These are phyloP conservation scores for Corchorus capsularis DNA, from an alignment of 345 rosid genomes.

Conservation along the genomic window DNA sequence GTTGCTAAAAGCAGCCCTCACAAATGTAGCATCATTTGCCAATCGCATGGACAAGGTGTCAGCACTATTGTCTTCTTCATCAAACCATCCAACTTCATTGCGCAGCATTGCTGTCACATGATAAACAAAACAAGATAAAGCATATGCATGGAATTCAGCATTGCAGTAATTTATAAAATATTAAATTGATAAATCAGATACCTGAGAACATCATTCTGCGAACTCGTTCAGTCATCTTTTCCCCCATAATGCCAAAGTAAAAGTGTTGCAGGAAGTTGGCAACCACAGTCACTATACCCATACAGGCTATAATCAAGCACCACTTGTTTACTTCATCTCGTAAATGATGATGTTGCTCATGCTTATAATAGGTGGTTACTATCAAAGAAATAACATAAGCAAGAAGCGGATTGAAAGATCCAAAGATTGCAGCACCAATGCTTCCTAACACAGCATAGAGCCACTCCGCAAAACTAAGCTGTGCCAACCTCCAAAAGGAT, in stretches of 20 bases:
- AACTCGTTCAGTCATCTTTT: conserved; percentile 97
- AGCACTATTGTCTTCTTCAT: conserved; percentile 93
- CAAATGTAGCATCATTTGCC: conserved; percentile 99
- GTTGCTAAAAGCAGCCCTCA: conserved; percentile 97
- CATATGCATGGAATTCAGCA: conserved; percentile 13
- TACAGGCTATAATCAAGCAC: conserved; percentile 98
- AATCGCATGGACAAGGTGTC: conserved; percentile 97
- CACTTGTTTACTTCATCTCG: conserved; percentile 85
- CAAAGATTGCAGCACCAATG: conserved; percentile 97
- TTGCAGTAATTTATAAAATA: neutral
- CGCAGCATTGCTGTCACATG: conserved; percentile 89
- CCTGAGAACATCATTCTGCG: conserved; percentile 99
- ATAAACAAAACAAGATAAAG: conserved; percentile 23
- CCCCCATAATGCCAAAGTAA: conserved; percentile 99
- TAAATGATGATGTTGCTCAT: conserved; percentile 40
- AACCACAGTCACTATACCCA: conserved; percentile 96
- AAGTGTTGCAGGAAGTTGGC: conserved; percentile 98
- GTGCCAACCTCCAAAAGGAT: conserved; percentile 87
- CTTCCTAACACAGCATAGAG: conserved; percentile 97
- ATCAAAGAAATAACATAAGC: conserved; percentile 91
- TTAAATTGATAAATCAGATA: conserved; percentile 24
- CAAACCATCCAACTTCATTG: conserved; percentile 99
- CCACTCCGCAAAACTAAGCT: conserved; percentile 98
- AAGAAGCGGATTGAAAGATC: conserved; percentile 96
- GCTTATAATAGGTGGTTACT: conserved; percentile 74